Base-by-base conservation (phyloP, 202 grass and related monocot genomes). In the Schoenoplectus triqueter region DNA sequence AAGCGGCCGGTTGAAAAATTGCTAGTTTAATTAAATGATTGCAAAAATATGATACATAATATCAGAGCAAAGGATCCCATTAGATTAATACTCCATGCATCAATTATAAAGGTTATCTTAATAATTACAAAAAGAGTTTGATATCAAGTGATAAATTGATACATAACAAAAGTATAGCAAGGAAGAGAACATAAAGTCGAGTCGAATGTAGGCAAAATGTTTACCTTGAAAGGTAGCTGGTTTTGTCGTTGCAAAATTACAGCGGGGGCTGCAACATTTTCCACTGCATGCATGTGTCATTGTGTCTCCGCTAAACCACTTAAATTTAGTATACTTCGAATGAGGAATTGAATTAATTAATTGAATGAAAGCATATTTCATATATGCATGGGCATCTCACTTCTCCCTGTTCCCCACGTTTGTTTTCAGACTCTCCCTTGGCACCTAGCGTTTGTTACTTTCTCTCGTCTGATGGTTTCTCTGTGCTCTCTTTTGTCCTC, bases 391-490 rank as follows among this genome's bases (percentile, higher is more conserved):
- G n/a, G 59, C 59, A 62, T 62, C 59, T 62, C 59, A 62, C 59
- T 61, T 61, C 59, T 61, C 59, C 59, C 59, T 61, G 59, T 61
- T 61, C 6, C 59, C 59, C 59, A 17, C 17, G 59, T 61, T 61
- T 81, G 41, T 47, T 60, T 78, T 64, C 78, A n/a, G 31, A 46
- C 11, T 15, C 46, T 63, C 42, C 14, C 46, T 81, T 81, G 79
- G 79, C 59, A 18, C 44, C 79, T 81, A 48, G 59, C 17, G 79
- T 46, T 81, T 81, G 79, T 81, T 81, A 6, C 56, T 81, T 64
- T 81, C 59, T 81, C 70, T 81, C 59, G 41, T 81, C 59, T 81
- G 10, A 81, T 65, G 79, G 57, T 61, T 81, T 51, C 42, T 66
- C 44, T 81, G 57, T 81, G 41, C 6, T 50, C 79, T 55, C 20